A percentile compares a stretch with the other conserved stretches of the same genome.
Evolutionary conservation across 176 grass and related monocot species (phyloP).

Genomic region (Canna indica): DNA sequence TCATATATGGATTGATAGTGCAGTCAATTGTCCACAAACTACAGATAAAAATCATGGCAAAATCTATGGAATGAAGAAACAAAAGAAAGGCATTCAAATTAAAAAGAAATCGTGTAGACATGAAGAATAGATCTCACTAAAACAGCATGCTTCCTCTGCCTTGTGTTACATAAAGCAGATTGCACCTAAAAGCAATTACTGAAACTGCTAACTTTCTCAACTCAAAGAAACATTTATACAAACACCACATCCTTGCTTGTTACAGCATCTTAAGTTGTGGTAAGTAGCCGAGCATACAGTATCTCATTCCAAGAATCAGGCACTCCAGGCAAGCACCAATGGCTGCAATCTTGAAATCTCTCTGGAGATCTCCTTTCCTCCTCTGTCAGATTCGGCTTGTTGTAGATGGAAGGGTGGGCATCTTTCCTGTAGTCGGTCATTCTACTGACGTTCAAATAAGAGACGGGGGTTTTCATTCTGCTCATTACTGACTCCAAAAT

Average conservation of each 20-base stretch:
- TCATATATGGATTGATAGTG: no score
- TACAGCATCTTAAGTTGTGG: slow-evolving; percentile 53
- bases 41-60: no score
- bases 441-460: slow-evolving; percentile 82
- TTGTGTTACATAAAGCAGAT: no score
- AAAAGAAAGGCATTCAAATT: no score
- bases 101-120: no score
- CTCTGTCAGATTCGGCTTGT: slow-evolving; percentile 38
- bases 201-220: no score
- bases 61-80: no score
- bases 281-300: slow-evolving; percentile 51
- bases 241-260: not conserved
- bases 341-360: slow-evolving; percentile 75
- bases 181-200: no score
- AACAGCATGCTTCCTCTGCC: no score
- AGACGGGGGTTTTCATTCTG: slow-evolving; percentile 67
- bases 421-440: slow-evolving; percentile 96
- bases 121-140: no score
- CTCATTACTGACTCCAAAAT: slow-evolving; percentile 60
- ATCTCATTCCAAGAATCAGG: slow-evolving; percentile 83
- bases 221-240: no score
- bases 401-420: slow-evolving; percentile 74
- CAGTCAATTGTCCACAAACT: no score
- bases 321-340: slow-evolving; percentile 86
- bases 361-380: slow-evolving; percentile 50